These are phyloP conservation scores for Trametes sanguinea DNA, from an alignment of 768 basidiomycete genomes.

Conservation along the genomic window DNA sequence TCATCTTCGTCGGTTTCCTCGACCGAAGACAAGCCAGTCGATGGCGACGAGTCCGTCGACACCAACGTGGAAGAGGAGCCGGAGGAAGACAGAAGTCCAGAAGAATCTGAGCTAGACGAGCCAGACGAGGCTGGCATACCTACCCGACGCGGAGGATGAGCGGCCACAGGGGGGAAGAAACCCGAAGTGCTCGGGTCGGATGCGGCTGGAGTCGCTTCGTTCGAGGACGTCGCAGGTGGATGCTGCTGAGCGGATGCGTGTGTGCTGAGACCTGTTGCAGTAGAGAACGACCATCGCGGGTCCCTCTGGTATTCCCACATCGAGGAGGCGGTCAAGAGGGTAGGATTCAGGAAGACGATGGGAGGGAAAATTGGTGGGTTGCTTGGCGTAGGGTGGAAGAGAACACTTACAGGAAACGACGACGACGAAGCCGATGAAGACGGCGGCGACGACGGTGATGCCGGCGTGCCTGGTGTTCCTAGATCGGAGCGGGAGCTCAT, in stretches of 20 bases:
- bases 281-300: constrained; percentile 1
- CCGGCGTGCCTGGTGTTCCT: background rate
- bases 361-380: constrained; percentile 33
- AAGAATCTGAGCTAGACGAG: constrained; percentile 6
- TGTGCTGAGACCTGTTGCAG: background rate
- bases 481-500: constrained; percentile 12
- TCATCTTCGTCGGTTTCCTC: constrained; percentile 10
- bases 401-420: constrained; percentile 14
- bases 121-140: background rate
- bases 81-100: background rate
- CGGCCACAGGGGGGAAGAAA: background rate
- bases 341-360: constrained; percentile 28
- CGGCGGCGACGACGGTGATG: background rate
- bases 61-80: constrained; percentile 17
- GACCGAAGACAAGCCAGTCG: constrained; percentile 9
- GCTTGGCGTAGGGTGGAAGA: constrained; percentile 26
- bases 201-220: constrained; percentile 1
- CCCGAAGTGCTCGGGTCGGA: background rate
- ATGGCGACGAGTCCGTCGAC: constrained; percentile 2
- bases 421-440: background rate
- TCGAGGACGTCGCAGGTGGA: background rate
- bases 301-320: constrained; percentile 31
- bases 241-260: background rate
- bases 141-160: background rate
- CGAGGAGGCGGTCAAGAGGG: constrained; percentile 11